A percentile compares a stretch with the other conserved stretches of the same genome.
Conservation (phyloP, 331 rosid species). For the Ulmus americana region DNA sequence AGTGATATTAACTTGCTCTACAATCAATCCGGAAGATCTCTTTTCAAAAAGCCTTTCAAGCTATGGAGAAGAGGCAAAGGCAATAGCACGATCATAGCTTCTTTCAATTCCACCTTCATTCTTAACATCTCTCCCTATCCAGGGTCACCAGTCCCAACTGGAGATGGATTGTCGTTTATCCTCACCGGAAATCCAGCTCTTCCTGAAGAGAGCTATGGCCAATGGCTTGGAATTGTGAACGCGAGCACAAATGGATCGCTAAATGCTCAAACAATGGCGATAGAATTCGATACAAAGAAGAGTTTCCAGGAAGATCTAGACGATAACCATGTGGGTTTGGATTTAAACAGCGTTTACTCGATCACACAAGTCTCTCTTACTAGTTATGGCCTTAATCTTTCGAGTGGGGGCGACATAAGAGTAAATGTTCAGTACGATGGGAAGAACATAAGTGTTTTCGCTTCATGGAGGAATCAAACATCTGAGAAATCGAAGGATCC, state of each 20-base stretch:
- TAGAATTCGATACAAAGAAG: slow-evolving; percentile 63
- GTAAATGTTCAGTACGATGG: slow-evolving; percentile 38
- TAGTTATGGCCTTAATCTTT: slow-evolving; percentile 31
- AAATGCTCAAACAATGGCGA: slow-evolving; percentile 34
- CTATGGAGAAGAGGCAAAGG: slow-evolving; percentile 33
- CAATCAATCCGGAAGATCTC: slow-evolving; percentile 42
- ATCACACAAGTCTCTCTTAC: slow-evolving; percentile 27
- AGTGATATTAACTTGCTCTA: background rate
- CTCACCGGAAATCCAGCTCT: slow-evolving; percentile 25
- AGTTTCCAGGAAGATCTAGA: slow-evolving; percentile 46
- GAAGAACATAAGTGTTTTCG: slow-evolving; percentile 29
- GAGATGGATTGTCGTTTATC: slow-evolving; percentile 77
- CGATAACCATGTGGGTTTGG: slow-evolving; percentile 52
- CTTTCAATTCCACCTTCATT: slow-evolving; percentile 54
- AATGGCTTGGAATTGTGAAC: slow-evolving; percentile 69
- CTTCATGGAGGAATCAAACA: slow-evolving; percentile 21
- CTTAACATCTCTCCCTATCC: slow-evolving; percentile 27
- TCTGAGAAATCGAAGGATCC: slow-evolving; percentile 22
- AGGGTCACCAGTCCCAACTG: slow-evolving; percentile 23
- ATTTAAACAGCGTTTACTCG: slow-evolving; percentile 48
- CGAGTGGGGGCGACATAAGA: slow-evolving; percentile 13
- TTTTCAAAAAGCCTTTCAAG: slow-evolving; percentile 28
- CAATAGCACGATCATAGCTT: slow-evolving; percentile 14
- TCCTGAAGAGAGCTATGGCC: slow-evolving; percentile 40
- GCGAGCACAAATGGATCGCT: slow-evolving; percentile 35